phyloP scores from a whole-genome alignment of 768 basidiomycete genomes.

The Clitopilus hobsonii region DNA sequence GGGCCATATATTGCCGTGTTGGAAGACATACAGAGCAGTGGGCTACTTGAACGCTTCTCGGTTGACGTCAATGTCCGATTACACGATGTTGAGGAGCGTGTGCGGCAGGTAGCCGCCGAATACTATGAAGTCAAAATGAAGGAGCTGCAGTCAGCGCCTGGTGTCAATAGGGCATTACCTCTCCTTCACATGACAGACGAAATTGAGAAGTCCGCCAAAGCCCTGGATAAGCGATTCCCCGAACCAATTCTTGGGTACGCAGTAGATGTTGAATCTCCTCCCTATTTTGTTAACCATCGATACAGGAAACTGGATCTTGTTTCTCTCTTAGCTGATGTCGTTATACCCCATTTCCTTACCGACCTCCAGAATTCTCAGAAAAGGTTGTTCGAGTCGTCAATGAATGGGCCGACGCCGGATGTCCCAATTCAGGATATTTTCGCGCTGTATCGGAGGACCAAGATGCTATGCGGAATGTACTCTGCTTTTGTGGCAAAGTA shows the following conservation, averaged over 20 bases:
- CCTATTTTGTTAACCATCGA: conserved; percentile 1
- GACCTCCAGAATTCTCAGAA: conserved; percentile 71
- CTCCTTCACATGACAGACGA: conserved; percentile 83
- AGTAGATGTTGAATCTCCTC: not conserved
- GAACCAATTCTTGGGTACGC: conserved; percentile 76
- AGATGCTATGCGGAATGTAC: conserved; percentile 74
- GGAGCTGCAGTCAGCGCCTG: conserved; percentile 63
- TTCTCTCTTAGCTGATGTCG: conserved; percentile 64
- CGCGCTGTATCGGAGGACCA: conserved; percentile 75
- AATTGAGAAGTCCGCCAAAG: conserved; percentile 80
- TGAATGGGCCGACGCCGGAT: conserved; percentile 83
- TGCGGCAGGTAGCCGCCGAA: conserved; percentile 53
- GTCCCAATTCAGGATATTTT: conserved; percentile 90
- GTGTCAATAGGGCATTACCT: conserved; percentile 78
- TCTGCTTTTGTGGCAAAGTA: conserved; percentile 77
- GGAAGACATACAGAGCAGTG: conserved; percentile 66
- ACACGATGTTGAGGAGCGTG: conserved; percentile 60
- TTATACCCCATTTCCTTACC: conserved; percentile 58
- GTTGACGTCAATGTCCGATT: conserved; percentile 69
- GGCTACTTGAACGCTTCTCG: conserved; percentile 67
- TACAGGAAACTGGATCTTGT: conserved; percentile 70
- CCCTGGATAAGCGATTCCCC: conserved; percentile 82
- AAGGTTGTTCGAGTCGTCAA: conserved; percentile 74
- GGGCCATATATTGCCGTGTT: conserved; percentile 61
- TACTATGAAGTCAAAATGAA: conserved; percentile 62